Base-by-base conservation (phyloP, 208 protist species). In the Angomonas ambiguus region DNA sequence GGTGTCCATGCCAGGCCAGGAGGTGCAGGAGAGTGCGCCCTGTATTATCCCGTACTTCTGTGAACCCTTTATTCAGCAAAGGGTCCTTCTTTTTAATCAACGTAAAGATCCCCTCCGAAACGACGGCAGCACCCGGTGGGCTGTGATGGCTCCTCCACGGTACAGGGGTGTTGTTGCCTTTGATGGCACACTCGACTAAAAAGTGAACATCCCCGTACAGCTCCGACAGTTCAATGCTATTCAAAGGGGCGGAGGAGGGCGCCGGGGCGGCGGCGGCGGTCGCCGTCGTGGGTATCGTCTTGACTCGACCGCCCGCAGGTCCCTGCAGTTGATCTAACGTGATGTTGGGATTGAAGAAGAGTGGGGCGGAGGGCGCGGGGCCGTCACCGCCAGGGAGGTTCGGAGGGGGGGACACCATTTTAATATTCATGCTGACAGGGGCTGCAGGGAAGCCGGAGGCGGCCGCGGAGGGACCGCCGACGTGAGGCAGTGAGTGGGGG, bases 1-100 rank as follows among this genome's bases (percentile, higher is more conserved):
- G 72, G 63, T 91, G 85, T 0, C 88, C 88, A 53, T 90, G 67
- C 83, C 83, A 92, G 24, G 85, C 85, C 1, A 84, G 83, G 49
- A 87, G 67, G 71, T 95, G 88, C 58, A 95, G 66, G 59, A 92
- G 76, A 13, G 77, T 89, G 49, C 83, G 83, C 18, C 88, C 88
- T 1, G 79, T 78, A 75, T 87, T 89, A 71, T 95, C 88, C n/a
- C 73, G 51, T 55, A 82, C 79, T 48, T 68, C 56, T 20, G 80
- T 49, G 66, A 94, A 94, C 6, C 88, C 88, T 48, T 76, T 73
- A 2, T 71, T 76, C 0, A 94, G 71, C 30, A 64, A 61, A 11
- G 88, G 88, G 62, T 94, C 88, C 2, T 72, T 80, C 16, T 65
- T 61, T 8, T 83, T 83, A 13, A 94, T 69, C 22, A 67, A 57